These are phyloP conservation scores for Eragrostis tef DNA, from an alignment of 202 grass and related monocot genomes.

Conservation along the genomic window DNA sequence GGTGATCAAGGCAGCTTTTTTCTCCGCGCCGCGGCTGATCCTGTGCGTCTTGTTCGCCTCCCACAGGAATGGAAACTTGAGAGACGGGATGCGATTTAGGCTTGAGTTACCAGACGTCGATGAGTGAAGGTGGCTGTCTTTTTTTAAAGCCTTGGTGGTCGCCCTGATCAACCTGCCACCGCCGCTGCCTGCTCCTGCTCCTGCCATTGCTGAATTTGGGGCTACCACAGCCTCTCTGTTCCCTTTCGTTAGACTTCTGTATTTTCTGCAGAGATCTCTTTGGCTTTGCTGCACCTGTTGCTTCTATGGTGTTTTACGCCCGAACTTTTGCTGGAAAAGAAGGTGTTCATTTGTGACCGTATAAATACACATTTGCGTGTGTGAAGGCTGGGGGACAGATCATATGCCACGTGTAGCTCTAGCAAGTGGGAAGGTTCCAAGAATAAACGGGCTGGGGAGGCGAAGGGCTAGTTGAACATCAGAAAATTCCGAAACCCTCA, in stretches of 20 bases:
- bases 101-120: not conserved
- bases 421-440: slow-evolving; percentile 19
- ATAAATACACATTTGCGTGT: slow-evolving; percentile 11
- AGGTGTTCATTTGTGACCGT: not conserved
- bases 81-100: slow-evolving; percentile 40
- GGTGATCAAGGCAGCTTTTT: slow-evolving; percentile 43
- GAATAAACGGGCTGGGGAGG: slow-evolving; percentile 10
- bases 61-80: slow-evolving; percentile 40
- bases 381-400: not conserved
- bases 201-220: slow-evolving; percentile 45
- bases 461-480: not conserved
- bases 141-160: slow-evolving; percentile 21
- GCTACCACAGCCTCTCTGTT: not conserved
- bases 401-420: not conserved
- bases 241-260: not conserved
- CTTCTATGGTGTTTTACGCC: not conserved
- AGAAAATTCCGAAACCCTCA: not conserved
- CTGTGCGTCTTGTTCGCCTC: not conserved
- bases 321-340: not conserved
- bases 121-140: not conserved
- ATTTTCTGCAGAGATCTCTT: not conserved
- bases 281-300: not conserved
- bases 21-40: slow-evolving; percentile 10
- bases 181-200: not conserved
- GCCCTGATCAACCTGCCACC: slow-evolving; percentile 34